Conservation (phyloP, 139 green algal species). For the Astrephomene gubernaculifera region DNA sequence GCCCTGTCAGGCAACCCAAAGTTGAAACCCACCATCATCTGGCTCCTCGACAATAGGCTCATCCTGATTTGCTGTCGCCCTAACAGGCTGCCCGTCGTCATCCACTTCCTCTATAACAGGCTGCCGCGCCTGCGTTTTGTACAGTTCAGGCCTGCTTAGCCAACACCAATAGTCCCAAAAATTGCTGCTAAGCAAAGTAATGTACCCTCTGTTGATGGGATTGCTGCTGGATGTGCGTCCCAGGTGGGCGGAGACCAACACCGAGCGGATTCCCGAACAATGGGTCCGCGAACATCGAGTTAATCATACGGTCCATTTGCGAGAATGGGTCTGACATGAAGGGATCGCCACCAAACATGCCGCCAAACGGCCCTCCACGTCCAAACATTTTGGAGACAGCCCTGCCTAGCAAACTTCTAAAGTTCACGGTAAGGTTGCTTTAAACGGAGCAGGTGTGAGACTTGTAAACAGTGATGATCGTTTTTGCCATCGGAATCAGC, state of each 20-base stretch:
- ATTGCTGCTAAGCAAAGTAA: too few species aligned
- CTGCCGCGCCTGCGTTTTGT: background rate
- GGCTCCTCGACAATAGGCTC: slow-evolving; percentile 58
- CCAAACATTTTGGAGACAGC: slow-evolving; percentile 16
- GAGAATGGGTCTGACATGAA: slow-evolving; percentile 51
- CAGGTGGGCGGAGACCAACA: background rate
- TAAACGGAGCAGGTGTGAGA: too few species aligned
- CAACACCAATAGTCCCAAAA: too few species aligned
- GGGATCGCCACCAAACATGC: slow-evolving; percentile 20
- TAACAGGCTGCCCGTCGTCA: background rate
- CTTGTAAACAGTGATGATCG: too few species aligned
- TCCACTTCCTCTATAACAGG: slow-evolving; percentile 49
- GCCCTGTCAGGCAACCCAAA: too few species aligned
- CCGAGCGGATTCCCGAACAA: slow-evolving; percentile 32
- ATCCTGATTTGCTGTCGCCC: background rate
- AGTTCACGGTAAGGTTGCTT: too few species aligned
- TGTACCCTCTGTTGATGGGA: background rate
- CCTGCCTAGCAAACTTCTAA: too few species aligned
- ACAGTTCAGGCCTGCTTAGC: too few species aligned
- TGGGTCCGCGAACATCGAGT: slow-evolving; percentile 36
- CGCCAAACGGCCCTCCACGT: background rate
- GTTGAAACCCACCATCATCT: slow-evolving; percentile 20
- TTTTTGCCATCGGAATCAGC: too few species aligned
- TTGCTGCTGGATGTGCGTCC: background rate
- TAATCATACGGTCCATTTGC: slow-evolving; percentile 51